Base-by-base conservation (phyloP, 2,329 filamentous ascomycete species). In the Nothomitra cinnamomea region DNA sequence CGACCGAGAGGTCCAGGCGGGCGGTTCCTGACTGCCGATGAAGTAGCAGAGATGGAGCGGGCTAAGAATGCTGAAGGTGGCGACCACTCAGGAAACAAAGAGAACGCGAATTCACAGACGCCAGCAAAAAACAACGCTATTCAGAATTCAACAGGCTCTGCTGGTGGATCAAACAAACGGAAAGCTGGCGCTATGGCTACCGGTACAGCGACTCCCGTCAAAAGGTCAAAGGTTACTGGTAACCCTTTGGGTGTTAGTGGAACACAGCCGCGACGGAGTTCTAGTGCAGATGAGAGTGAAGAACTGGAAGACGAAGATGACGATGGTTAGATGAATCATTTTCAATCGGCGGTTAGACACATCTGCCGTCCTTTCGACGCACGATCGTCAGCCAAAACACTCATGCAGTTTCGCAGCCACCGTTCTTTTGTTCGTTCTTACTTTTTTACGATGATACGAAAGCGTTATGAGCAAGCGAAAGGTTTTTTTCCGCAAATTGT, bases 21-120 rank as follows among this genome's bases (percentile, higher is more conserved):
- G 21, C 83, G 92, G 22, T 98, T 98, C 74, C 71, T 98, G 66
- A 98, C 92, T 0, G 90, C 92, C 1, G 92, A 96, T 55, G 92
- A 98, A 66, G 89, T 95, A 2, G 87, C 88, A 4, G 83, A 85
- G 51, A 88, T 95, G 73, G 89, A 95, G 63, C 79, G 80, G 60
- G 76, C 74, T 49, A 71, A 69, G 52, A 60, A 64, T 58, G 62
- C 65, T 51, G 65, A 65, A 40, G 64, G 65, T 58, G 65, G 66
- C 54, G 61, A 61, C 54, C 60, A 60, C 40, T 65, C 64, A 48
- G 61, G 59, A 35, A 54, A 57, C 51, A 56, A 45, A 25, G 54
- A 57, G 28, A 56, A 55, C 12, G 51, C 53, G 28, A 56, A 28
- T 53, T 24, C 60, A 36, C 63, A 64, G 15, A 66, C 57, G 38